phyloP scores from a whole-genome alignment of 805 yeast species.

The Kazachstania africana region DNA sequence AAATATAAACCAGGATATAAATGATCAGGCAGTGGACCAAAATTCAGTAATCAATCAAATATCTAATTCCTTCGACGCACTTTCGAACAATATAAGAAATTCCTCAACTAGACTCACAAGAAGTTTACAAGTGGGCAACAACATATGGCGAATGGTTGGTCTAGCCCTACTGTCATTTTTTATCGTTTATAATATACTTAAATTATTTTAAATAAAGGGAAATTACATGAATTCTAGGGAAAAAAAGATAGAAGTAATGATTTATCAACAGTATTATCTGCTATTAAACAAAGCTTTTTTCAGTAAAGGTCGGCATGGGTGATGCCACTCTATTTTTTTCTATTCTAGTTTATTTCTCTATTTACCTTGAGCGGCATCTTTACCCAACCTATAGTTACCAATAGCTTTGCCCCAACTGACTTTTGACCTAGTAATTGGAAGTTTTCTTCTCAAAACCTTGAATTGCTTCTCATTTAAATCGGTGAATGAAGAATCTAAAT shows the following conservation, averaged over 20 bases:
- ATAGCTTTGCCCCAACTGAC: constrained; percentile 93
- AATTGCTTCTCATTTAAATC: constrained; percentile 70
- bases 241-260: no score
- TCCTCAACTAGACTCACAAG: constrained; percentile 43
- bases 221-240: no score
- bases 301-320: no score
- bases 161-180: constrained; percentile 43
- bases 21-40: constrained; percentile 50
- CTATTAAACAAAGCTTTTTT: no score
- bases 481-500: constrained; percentile 50
- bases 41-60: constrained; percentile 30
- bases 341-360: constrained; percentile 1
- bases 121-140: constrained; percentile 47
- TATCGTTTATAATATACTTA: constrained; percentile 43
- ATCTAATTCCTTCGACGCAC: constrained; percentile 38
- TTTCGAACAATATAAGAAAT: constrained; percentile 38
- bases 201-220: constrained; percentile 28
- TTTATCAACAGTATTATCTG: no score
- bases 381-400: constrained; percentile 79
- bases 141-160: constrained; percentile 47
- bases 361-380: constrained; percentile 49
- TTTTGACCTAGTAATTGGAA: constrained; percentile 85
- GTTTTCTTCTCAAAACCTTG: constrained; percentile 76
- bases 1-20: constrained; percentile 55
- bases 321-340: no score